Conservation (phyloP, 768 basidiomycete genomes). For the Lactarius pseudohatsudake region DNA sequence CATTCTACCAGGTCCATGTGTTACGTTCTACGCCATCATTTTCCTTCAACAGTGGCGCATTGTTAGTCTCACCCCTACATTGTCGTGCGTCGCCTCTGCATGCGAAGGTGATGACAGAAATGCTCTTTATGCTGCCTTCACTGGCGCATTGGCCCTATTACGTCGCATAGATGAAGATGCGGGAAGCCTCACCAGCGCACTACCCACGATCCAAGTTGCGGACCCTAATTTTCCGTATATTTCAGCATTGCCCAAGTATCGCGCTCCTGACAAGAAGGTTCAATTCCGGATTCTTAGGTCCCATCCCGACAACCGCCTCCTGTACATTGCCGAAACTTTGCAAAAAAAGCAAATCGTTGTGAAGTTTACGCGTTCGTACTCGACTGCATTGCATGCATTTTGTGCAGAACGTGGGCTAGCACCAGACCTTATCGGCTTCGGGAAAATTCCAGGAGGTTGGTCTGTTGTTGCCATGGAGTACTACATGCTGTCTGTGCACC, state of each 20-base stretch:
- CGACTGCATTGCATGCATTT: not conserved
- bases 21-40: not conserved
- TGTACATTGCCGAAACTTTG: not conserved
- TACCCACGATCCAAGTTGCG: not conserved
- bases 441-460: conserved; percentile 4
- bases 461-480: not conserved
- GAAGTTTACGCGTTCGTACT: conserved; percentile 1
- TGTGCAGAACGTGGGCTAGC: not conserved
- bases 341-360: not conserved
- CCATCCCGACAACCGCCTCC: not conserved
- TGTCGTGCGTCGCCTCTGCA: not conserved
- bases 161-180: conserved; percentile 1
- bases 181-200: not conserved
- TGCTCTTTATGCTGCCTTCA: not conserved
- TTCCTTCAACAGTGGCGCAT: not conserved
- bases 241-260: not conserved
- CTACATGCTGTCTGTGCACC: not conserved
- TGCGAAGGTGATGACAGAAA: not conserved
- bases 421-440: not conserved
- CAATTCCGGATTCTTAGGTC: not conserved
- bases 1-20: not conserved
- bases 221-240: not conserved
- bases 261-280: not conserved
- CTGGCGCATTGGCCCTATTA: not conserved
- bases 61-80: not conserved